Evolutionary conservation across 139 green algal species (phyloP).

Genomic region (Micractinium conductrix): DNA sequence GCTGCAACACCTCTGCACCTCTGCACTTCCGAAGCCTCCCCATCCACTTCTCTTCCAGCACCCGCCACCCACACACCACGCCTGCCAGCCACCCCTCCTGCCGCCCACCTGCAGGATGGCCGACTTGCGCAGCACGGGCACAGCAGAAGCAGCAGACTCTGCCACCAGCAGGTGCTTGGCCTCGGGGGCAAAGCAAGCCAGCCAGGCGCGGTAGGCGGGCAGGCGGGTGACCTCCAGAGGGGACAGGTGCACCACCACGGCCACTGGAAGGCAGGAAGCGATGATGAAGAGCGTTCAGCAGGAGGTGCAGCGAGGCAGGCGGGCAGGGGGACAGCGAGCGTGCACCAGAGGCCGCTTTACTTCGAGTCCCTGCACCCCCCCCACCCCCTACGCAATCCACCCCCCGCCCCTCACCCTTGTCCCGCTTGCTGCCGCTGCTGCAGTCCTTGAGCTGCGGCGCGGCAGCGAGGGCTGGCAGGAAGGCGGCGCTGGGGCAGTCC

Average conservation of each 20-base stretch:
- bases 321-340: not conserved
- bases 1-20: too few species aligned
- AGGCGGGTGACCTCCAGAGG: slow-evolving; percentile 52
- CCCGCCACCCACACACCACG: too few species aligned
- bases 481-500: slow-evolving; percentile 76
- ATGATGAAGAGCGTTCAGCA: too few species aligned
- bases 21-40: too few species aligned
- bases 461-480: slow-evolving; percentile 50
- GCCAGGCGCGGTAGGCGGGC: slow-evolving; percentile 50
- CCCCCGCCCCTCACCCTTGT: slow-evolving; percentile 20
- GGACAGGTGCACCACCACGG: slow-evolving; percentile 71
- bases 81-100: not conserved
- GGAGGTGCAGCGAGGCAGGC: too few species aligned
- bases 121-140: slow-evolving; percentile 37
- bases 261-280: slow-evolving; percentile 35
- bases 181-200: slow-evolving; percentile 38
- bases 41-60: too few species aligned
- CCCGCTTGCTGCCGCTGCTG: not conserved
- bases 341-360: not conserved
- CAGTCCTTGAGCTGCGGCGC: slow-evolving; percentile 21
- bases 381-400: not conserved
- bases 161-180: slow-evolving; percentile 60
- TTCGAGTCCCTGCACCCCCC: too few species aligned
- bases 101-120: slow-evolving; percentile 23
- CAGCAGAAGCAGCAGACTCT: slow-evolving; percentile 13